A percentile compares a stretch with the other conserved stretches of the same genome.
phyloP scores from a whole-genome alignment of 805 yeast genomes.

The Yamadazyma laniorum region DNA sequence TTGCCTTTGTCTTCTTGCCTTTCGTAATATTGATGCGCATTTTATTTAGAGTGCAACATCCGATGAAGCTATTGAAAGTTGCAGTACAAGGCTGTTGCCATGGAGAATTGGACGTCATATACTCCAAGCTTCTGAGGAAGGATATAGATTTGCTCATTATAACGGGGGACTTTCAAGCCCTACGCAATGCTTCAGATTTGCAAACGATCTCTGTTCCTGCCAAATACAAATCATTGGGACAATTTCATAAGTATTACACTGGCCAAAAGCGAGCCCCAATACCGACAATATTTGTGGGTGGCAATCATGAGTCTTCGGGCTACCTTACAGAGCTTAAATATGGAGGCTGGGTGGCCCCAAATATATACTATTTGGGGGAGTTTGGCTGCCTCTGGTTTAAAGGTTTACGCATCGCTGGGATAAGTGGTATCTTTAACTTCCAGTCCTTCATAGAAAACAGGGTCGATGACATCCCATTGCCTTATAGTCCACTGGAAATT shows the following conservation, averaged over 20 bases:
- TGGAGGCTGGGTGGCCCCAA: constrained; percentile 94
- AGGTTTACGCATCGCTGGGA: constrained; percentile 76
- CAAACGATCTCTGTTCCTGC: constrained; percentile 72
- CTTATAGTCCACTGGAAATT: constrained; percentile 46
- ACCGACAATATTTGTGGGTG: constrained; percentile 83
- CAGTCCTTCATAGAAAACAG: constrained; percentile 35
- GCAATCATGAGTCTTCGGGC: constrained; percentile 90
- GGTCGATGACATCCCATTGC: constrained; percentile 42
- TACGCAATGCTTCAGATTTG: constrained; percentile 63
- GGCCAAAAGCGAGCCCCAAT: constrained; percentile 67
- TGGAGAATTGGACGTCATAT: constrained; percentile 68
- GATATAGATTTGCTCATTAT: constrained; percentile 52
- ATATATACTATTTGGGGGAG: constrained; percentile 81
- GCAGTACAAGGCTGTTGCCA: constrained; percentile 93
- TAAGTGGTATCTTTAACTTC: constrained; percentile 78
- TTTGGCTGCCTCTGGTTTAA: constrained; percentile 70
- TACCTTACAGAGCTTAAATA: constrained; percentile 66
- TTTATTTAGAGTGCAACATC: no score
- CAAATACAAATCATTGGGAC: constrained; percentile 75
- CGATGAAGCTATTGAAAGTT: constrained; percentile 27
- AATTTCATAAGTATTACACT: constrained; percentile 69
- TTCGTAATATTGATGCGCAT: no score
- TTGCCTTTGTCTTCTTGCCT: no score
- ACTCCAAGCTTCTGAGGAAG: constrained; percentile 24
- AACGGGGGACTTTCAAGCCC: constrained; percentile 90